Base-by-base conservation (phyloP, 495 filamentous ascomycete genomes). In the Podospora pseudocomata region DNA sequence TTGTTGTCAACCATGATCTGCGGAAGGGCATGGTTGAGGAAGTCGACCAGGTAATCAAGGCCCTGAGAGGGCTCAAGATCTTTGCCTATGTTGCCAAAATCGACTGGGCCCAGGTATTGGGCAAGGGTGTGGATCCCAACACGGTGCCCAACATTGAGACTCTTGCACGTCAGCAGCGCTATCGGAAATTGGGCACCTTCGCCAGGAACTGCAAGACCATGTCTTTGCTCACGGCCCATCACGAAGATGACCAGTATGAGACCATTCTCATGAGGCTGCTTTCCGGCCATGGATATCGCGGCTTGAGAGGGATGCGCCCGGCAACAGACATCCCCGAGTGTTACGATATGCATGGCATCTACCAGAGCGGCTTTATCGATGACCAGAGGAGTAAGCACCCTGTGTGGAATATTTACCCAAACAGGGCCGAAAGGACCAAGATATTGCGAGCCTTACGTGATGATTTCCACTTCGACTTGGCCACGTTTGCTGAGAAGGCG, bases 161-260 rank as follows among this genome's bases (percentile, higher is more conserved):
- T 1, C 74, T 89, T 59, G 95, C 94, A 2, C 88, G 95, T 23
- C 84, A 77, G 34, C 82, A 91, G 5, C 87, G 95, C 5, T 98
- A 92, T 75, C 87, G 85, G 71, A 81, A 83, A 1, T 72, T 97
- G 5, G 93, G 89, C 4, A 68, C 60, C n/a, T 84, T 83, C 16
- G 94, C 91, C 74, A 73, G 73, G 20, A 72, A 80, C 1, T 55
- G 75, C 5, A 63, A 74, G 0, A 84, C 90, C 28, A 73, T 76
- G 26, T 81, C 86, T 2, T 69, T 97, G 3, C 78, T 97, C 2
- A 78, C 92, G 44, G 94, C 89, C 6, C 94, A 99, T 75, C 94
- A 97, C 76, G 81, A 85, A 69, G 90, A 93, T 74, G 93, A 98
- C 75, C 88, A 91, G 71, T 91, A 92, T 53, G 95, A 99, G 78